Base-by-base conservation (phyloP, 2,329 filamentous ascomycete species). In the Fusarium brachygibbosum region DNA sequence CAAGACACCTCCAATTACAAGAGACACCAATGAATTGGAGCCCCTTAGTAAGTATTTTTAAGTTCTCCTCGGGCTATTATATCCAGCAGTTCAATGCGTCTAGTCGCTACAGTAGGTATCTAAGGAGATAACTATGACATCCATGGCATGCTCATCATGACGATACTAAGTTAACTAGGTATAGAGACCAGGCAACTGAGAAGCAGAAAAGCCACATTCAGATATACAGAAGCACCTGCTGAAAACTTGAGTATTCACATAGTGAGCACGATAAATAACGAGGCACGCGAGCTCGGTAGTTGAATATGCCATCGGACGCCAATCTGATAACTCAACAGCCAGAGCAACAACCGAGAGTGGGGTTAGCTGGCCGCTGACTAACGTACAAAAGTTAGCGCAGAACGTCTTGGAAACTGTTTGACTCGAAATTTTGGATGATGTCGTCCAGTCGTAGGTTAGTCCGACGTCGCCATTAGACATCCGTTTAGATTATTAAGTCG, bases 391-490 rank as follows among this genome's bases (percentile, higher is more conserved):
- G 28, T 23, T 63, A 42, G 56, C 45, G 49, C 49, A 37, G 62
- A 62, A 62, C 49, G 38, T 56, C 52, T 48, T 58, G 34, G 61
- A 58, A 76, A 70, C 76, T 75, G 67, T 71, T 38, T 62, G 69
- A 68, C 64, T 69, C 57, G 68, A 72, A 74, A 66, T 74, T 77
- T 76, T 71, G 66, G 59, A 74, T 75, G 66, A 74, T 74, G 74
- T 75, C 73, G 75, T 69, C 68, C 48, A 51, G 34, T 40, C n/a
- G 23, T 63, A 58, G 69, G 66, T 35, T 34, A 71, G 68, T 70
- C 71, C 70, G 73, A 72, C 68, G 73, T 74, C 74, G 76, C 74
- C 66, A 68, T 46, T 64, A 45, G 62, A 65, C 41, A 45, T 57
- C 25, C 17, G 16, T 51, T 51, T 34, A 52, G 54, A 63, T 77